Evolutionary conservation across 176 grass and related monocot species (phyloP).

Genomic region (Poa pratensis): DNA sequence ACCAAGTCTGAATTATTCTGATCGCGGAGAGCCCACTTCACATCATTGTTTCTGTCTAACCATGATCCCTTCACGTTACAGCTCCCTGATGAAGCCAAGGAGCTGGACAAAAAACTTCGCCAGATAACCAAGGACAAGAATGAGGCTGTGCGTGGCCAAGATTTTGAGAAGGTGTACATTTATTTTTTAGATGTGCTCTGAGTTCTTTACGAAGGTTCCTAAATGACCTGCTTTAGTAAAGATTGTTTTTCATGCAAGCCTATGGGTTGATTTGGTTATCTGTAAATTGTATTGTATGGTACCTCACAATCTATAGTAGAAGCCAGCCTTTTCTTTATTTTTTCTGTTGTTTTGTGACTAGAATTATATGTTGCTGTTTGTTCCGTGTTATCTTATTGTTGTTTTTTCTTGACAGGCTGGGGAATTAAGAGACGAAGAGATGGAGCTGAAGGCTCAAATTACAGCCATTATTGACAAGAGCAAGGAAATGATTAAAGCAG

Average conservation of each 20-base stretch:
- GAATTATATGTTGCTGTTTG: not conserved
- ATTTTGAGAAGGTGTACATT: slow-evolving; percentile 93
- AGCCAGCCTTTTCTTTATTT: slow-evolving; percentile 24
- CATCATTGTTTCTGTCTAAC: slow-evolving; percentile 35
- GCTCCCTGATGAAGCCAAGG: slow-evolving; percentile 97
- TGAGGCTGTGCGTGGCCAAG: slow-evolving; percentile 91
- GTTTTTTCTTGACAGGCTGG: slow-evolving; percentile 63
- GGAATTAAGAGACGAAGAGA: slow-evolving; percentile 75
- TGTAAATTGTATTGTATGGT: slow-evolving; percentile 1
- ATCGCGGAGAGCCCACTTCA: not conserved
- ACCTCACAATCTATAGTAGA: not conserved
- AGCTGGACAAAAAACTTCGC: slow-evolving; percentile 96
- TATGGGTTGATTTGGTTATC: not conserved
- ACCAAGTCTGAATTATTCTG: not conserved
- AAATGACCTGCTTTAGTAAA: slow-evolving; percentile 25
- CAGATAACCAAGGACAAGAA: slow-evolving; percentile 97
- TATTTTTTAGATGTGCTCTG: not conserved
- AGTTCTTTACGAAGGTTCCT: not conserved
- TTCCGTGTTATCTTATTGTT: slow-evolving; percentile 23
- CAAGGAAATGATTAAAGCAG: slow-evolving; percentile 91
- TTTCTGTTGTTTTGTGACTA: not conserved
- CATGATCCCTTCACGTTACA: slow-evolving; percentile 36
- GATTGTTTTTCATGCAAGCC: not conserved
- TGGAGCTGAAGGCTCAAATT: slow-evolving; percentile 91
- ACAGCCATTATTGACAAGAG: slow-evolving; percentile 82